phyloP scores from a whole-genome alignment of 2,329 filamentous ascomycete genomes.

The Tolypocladium ovalisporum region DNA sequence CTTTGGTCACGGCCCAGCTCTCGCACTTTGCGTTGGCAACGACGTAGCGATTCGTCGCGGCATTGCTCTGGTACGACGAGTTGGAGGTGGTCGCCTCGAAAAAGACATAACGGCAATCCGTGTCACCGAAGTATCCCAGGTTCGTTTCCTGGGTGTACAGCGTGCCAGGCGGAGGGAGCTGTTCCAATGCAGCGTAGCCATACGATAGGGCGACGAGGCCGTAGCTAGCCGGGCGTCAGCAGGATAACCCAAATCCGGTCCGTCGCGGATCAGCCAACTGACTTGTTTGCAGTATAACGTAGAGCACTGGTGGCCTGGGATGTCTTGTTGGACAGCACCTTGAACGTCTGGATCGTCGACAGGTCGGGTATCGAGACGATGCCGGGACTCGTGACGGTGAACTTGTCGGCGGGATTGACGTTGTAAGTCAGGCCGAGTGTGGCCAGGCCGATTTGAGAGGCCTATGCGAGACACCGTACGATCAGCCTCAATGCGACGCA shows the following conservation, averaged over 20 bases:
- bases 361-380: slow-evolving; percentile 25
- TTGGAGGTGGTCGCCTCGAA: slow-evolving; percentile 17
- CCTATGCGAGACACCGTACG: slow-evolving; percentile 11
- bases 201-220: slow-evolving; percentile 24
- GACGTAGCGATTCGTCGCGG: slow-evolving; percentile 22
- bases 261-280: not conserved
- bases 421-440: slow-evolving; percentile 30
- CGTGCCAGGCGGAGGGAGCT: slow-evolving; percentile 16
- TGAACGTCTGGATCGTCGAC: slow-evolving; percentile 19
- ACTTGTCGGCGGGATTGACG: slow-evolving; percentile 23
- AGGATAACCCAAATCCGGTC: too few species aligned
- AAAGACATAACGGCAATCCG: slow-evolving; percentile 24
- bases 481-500: not conserved
- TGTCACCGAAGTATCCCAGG: slow-evolving; percentile 20
- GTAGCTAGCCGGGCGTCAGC: slow-evolving; percentile 17
- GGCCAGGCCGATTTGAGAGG: slow-evolving; percentile 30
- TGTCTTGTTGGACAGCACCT: slow-evolving; percentile 12
- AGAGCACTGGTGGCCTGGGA: slow-evolving; percentile 17
- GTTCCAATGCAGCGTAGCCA: slow-evolving; percentile 6
- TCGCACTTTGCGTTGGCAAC: slow-evolving; percentile 16
- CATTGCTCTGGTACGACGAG: slow-evolving; percentile 6
- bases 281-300: slow-evolving; percentile 31
- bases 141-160: slow-evolving; percentile 18
- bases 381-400: slow-evolving; percentile 20
- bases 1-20: slow-evolving; percentile 16